phyloP scores from a whole-genome alignment of 2,329 filamentous ascomycete genomes.

The Cercospora sesami region DNA sequence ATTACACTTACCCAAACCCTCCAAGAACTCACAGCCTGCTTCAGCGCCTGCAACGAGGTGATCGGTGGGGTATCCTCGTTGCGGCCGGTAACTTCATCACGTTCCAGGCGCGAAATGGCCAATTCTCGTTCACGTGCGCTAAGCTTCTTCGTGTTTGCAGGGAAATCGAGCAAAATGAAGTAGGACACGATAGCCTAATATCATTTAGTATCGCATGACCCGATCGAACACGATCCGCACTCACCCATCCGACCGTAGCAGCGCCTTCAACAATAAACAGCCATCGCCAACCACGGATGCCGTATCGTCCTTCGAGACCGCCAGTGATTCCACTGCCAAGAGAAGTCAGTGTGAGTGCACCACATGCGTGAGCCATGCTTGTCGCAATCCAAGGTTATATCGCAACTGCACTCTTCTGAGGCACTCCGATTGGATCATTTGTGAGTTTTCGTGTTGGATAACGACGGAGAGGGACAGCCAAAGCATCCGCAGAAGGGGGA shows the following conservation, averaged over 20 bases:
- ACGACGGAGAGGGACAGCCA: too few relatives aligned
- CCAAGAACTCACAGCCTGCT: slow-evolving; percentile 47
- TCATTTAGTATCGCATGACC: too few relatives aligned
- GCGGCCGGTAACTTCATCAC: slow-evolving; percentile 44
- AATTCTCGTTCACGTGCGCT: slow-evolving; percentile 46
- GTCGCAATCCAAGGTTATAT: too few relatives aligned
- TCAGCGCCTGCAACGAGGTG: slow-evolving; percentile 43
- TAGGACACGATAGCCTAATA: slow-evolving; percentile 41
- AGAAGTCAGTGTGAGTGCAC: too few relatives aligned
- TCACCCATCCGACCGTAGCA: slow-evolving; percentile 46
- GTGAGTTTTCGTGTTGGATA: too few relatives aligned
- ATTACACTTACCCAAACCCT: slow-evolving; percentile 42
- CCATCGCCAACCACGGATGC: slow-evolving; percentile 47
- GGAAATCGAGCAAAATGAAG: slow-evolving; percentile 55
- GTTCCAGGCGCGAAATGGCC: slow-evolving; percentile 48
- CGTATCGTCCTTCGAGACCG: slow-evolving; percentile 42
- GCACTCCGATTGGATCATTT: too few relatives aligned
- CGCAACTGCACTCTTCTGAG: too few relatives aligned
- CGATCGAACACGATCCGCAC: too few relatives aligned
- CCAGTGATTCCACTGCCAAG: slow-evolving; percentile 29
- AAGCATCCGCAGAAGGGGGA: too few relatives aligned
- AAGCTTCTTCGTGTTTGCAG: slow-evolving; percentile 48
- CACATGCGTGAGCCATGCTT: too few relatives aligned
- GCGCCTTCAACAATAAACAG: slow-evolving; percentile 45
- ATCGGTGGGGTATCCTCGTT: slow-evolving; percentile 37